Conservation (phyloP, 2,329 filamentous ascomycete species). For the Cryphonectria carpinicola region DNA sequence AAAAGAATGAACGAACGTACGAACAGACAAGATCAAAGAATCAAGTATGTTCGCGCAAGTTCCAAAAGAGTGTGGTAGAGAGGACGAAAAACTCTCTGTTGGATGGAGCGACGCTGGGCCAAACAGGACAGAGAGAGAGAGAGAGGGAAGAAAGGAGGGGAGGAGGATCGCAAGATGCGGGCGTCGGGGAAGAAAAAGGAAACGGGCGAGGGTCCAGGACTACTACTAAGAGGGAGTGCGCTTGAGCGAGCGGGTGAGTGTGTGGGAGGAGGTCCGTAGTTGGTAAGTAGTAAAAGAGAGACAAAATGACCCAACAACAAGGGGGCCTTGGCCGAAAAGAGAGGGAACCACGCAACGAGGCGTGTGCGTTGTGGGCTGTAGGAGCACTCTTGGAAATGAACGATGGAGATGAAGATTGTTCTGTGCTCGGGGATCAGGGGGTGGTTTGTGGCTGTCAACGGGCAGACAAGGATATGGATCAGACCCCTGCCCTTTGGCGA, state of each 20-base stretch:
- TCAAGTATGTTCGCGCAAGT: slow-evolving; percentile 28
- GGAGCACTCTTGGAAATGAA: slow-evolving; percentile 28
- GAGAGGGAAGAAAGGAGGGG: slow-evolving; percentile 4
- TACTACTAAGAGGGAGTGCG: slow-evolving; percentile 5
- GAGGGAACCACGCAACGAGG: slow-evolving; percentile 19
- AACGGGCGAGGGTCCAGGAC: slow-evolving; percentile 25
- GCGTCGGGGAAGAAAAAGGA: slow-evolving; percentile 34
- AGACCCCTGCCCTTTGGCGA: slow-evolving; percentile 31
- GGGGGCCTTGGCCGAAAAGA: slow-evolving; percentile 20
- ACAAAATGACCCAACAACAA: slow-evolving; percentile 16
- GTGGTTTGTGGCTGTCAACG: slow-evolving; percentile 27
- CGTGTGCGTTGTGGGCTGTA: slow-evolving; percentile 22
- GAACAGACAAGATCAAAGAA: slow-evolving; percentile 20
- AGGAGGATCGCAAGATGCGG: slow-evolving; percentile 29
- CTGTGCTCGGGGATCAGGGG: slow-evolving; percentile 26
- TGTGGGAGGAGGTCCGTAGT: neutral
- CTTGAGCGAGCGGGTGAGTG: neutral
- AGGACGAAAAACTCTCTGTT: slow-evolving; percentile 54
- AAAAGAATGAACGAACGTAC: slow-evolving; percentile 28
- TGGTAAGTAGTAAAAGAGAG: neutral
- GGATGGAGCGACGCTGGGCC: slow-evolving; percentile 46
- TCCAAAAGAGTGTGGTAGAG: slow-evolving; percentile 62
- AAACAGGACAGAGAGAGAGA: slow-evolving; percentile 32
- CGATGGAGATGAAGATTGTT: slow-evolving; percentile 28
- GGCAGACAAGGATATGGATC: slow-evolving; percentile 10